Base-by-base conservation (phyloP, 139 green algal genomes). In the Chlamydomonas schloesseri region DNA sequence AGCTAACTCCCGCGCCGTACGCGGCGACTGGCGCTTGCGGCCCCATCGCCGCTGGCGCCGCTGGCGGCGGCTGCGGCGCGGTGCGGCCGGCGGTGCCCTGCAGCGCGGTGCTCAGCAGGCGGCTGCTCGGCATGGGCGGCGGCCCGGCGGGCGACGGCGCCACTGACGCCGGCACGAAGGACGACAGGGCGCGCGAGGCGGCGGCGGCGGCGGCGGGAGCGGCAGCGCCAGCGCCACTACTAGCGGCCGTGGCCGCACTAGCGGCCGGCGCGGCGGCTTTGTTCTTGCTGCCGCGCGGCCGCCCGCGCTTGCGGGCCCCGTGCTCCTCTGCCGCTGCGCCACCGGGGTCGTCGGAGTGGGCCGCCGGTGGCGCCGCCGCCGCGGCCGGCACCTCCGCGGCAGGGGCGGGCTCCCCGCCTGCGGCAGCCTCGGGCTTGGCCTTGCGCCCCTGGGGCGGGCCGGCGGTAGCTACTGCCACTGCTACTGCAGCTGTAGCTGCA, bases 91-190 rank as follows among this genome's bases (percentile, higher is more conserved):
- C 42, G 42, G 42, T 50, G 42, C 42, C 64, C 29, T 20, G 18
- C 68, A 47, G 18, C 14, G 76, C 76, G 11, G 29, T 83, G 36
- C 17, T 15, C n/a, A 84, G 36, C 20, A 84, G 46, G 8, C 46
- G 64, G 37, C 42, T 84, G 62, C 64, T 84, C 1, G 78, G 78
- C 78, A 84, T 84, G 34, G 78, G 78, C n/a, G 64, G 78, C 42
- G 78, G 64, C 17, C 0, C 53, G 47, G 34, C 31, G 28, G 34
- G 10, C 75, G n/a, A 15, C 57, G 34, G 33, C 24, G 57, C 23
- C 31, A 28, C 31, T 14, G 20, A 29, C 3, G 5, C 10, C 13
- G 0, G 21, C 50, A 50, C 42, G 42, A 50, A 50, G 42, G 42
- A 50, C 29, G 36, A 0, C 42, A 53, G 36, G 6, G 60, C 46